A percentile compares a stretch with the other conserved stretches of the same genome.
Evolutionary conservation across 1,139 yeast species (phyloP).

Genomic region (Pichia cactophila): DNA sequence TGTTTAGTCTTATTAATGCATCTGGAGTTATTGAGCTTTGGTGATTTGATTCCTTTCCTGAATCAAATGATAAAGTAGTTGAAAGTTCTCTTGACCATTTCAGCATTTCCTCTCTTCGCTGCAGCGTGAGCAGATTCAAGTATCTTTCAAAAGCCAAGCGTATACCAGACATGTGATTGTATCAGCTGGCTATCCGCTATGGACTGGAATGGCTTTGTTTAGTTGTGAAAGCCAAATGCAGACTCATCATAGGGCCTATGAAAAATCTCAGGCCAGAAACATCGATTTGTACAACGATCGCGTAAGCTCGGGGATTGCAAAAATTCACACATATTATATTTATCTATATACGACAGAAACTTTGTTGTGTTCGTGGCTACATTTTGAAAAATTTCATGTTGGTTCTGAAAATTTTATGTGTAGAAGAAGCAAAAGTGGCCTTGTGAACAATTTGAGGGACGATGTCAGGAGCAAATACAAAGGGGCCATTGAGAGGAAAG

Average conservation of each 20-base stretch:
- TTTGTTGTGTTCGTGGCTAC: too few relatives aligned
- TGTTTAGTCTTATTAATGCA: not conserved
- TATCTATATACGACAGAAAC: too few relatives aligned
- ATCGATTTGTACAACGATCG: too few relatives aligned
- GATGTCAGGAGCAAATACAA: not conserved
- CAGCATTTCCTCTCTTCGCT: slow-evolving; percentile 22
- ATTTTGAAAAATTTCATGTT: too few relatives aligned
- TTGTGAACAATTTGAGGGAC: not conserved
- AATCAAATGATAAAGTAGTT: not conserved
- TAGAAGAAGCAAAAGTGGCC: too few relatives aligned
- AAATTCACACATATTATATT: too few relatives aligned
- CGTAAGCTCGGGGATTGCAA: too few relatives aligned
- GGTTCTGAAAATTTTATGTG: too few relatives aligned
- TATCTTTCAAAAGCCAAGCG: slow-evolving; percentile 21
- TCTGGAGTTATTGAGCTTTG: not conserved
- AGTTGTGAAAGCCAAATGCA: too few relatives aligned
- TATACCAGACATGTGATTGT: slow-evolving; percentile 18
- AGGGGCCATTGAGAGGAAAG: not conserved
- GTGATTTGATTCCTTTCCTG: not conserved
- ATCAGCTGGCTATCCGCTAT: not conserved
- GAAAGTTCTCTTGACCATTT: slow-evolving; percentile 20
- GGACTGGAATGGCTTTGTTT: too few relatives aligned
- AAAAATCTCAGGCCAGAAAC: not conserved
- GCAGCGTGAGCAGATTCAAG: slow-evolving; percentile 17
- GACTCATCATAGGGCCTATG: too few relatives aligned